Percentiles rank a stretch among this genome's conserved stretches.
These are phyloP conservation scores for Aspergillus sp. DNA, from an alignment of 2,329 filamentous ascomycete genomes.

Conservation along the genomic window DNA sequence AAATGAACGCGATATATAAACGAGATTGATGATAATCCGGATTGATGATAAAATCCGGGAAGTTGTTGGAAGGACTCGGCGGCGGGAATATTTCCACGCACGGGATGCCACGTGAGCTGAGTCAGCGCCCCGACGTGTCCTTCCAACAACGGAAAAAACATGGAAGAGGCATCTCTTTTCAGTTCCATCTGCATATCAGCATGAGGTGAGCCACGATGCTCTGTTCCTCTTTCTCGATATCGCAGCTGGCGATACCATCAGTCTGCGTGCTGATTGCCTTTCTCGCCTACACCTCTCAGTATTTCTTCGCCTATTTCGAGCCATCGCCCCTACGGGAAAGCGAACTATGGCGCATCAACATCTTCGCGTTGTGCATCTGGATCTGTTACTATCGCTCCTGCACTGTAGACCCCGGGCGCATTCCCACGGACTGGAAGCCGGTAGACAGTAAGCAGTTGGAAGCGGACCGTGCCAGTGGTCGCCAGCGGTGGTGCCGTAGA, in stretches of 20 bases:
- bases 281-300: slow-evolving; percentile 60
- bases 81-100: slow-evolving; percentile 18
- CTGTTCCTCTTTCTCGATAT: slow-evolving; percentile 30
- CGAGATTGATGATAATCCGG: not conserved
- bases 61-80: not conserved
- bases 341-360: slow-evolving; percentile 57
- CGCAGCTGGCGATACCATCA: slow-evolving; percentile 52
- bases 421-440: slow-evolving; percentile 47
- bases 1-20: slow-evolving; percentile 5
- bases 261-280: slow-evolving; percentile 58
- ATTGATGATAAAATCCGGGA: not conserved
- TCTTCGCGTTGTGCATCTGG: slow-evolving; percentile 54
- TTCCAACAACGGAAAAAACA: slow-evolving; percentile 1
- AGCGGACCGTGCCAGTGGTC: slow-evolving; percentile 21
- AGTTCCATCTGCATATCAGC: not conserved
- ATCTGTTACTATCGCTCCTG: slow-evolving; percentile 62
- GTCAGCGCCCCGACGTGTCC: slow-evolving; percentile 7
- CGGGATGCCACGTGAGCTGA: slow-evolving; percentile 13
- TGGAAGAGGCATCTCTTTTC: not conserved
- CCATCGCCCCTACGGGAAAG: slow-evolving; percentile 51
- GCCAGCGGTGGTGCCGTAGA: slow-evolving; percentile 59
- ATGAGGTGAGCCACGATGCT: slow-evolving; percentile 10
- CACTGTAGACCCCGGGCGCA: slow-evolving; percentile 56
- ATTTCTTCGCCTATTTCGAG: slow-evolving; percentile 56
- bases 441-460: slow-evolving; percentile 18